Percentiles rank a stretch among this genome's conserved stretches.
Conservation (phyloP, 179 eudicot species). For the Beta corolliflora region DNA sequence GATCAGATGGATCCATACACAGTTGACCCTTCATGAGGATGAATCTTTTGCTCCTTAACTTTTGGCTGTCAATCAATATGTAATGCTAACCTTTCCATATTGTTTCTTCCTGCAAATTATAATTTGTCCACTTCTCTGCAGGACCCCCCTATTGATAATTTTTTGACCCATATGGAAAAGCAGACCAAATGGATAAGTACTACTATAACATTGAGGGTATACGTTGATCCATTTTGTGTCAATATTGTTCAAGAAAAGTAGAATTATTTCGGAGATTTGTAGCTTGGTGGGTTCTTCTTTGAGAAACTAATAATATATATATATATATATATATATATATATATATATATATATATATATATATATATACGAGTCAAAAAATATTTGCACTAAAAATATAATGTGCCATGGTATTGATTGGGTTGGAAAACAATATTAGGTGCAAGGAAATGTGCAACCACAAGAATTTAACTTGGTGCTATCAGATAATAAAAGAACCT, state of each 20-base stretch:
- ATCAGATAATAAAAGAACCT: no score
- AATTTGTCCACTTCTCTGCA: not conserved
- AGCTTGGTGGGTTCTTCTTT: no score
- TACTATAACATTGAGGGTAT: not conserved
- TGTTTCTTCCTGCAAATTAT: not conserved
- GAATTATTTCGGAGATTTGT: not conserved
- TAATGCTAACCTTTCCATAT: not conserved
- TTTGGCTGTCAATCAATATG: conserved; percentile 14
- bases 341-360: no score
- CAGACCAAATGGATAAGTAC: conserved; percentile 19
- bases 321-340: no score
- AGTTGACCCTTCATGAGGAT: conserved; percentile 16
- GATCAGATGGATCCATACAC: not conserved
- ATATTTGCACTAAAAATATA: no score
- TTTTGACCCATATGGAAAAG: not conserved
- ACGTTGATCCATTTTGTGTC: not conserved
- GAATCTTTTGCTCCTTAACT: conserved; percentile 7
- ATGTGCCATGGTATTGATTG: no score
- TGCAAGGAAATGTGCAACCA: no score
- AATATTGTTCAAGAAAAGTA: not conserved
- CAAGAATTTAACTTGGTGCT: no score
- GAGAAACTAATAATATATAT: no score
- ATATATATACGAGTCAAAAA: no score
- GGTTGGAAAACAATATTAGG: no score
- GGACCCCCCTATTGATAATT: not conserved